Percentiles rank a stretch among this genome's conserved stretches.
Conservation (phyloP, 192 early-diverging fungal species). For the Linnemannia elongata region DNA sequence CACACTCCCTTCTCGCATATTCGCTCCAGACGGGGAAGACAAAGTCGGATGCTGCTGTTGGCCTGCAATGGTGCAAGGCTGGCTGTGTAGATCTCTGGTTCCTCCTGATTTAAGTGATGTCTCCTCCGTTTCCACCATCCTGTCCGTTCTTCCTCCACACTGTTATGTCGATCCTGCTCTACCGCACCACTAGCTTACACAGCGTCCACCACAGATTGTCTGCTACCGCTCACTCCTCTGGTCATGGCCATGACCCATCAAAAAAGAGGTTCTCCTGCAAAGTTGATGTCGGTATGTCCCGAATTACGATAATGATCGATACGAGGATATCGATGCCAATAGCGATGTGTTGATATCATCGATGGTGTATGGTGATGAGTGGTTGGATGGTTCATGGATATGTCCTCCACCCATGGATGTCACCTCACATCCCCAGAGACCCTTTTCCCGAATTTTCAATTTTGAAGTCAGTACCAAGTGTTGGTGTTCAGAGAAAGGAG, state of each 20-base stretch:
- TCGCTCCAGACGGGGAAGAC: not conserved
- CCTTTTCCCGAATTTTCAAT: not conserved
- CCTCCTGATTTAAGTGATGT: not conserved
- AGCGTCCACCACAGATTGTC: not conserved
- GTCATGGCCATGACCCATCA: not conserved
- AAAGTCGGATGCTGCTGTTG: not conserved
- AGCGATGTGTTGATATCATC: not conserved
- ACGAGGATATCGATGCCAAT: not conserved
- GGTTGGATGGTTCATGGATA: not conserved
- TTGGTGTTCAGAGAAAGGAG: constrained; percentile 20
- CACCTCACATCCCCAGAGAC: not conserved
- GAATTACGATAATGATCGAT: not conserved
- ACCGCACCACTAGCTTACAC: not conserved
- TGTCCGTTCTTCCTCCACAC: not conserved
- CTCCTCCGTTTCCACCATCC: not conserved
- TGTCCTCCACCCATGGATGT: not conserved
- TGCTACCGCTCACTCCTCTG: not conserved
- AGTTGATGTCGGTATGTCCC: not conserved
- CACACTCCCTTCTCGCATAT: not conserved
- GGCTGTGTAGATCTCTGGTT: not conserved
- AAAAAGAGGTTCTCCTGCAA: not conserved
- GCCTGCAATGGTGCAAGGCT: not conserved
- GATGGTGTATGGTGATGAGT: not conserved
- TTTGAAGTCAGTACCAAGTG: constrained; percentile 14
- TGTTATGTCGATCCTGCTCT: not conserved